phyloP scores from a whole-genome alignment of 768 basidiomycete genomes.

The Mycena vulgaris region DNA sequence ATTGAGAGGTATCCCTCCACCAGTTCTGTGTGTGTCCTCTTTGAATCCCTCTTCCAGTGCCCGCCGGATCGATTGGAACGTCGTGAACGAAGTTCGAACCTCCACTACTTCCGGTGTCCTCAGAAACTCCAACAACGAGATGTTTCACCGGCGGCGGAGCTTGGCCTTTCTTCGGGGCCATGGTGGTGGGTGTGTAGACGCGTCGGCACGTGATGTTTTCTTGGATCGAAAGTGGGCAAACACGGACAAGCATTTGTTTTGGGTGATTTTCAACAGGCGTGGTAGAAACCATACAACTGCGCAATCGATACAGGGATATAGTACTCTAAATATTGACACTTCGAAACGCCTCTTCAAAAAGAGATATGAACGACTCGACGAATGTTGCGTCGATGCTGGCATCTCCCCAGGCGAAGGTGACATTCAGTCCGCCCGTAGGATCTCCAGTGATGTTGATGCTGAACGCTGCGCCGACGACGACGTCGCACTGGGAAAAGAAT shows the following conservation, averaged over 20 bases:
- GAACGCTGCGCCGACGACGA: slow-evolving; percentile 7
- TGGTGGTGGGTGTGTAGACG: not conserved
- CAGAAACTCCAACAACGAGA: too few species aligned
- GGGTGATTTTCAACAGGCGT: too few species aligned
- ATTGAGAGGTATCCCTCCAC: not conserved
- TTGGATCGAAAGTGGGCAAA: not conserved
- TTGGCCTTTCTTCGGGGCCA: slow-evolving; percentile 38
- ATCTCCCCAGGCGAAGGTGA: slow-evolving; percentile 19
- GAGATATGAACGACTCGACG: slow-evolving; percentile 3
- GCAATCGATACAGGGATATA: too few species aligned
- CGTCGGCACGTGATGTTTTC: not conserved
- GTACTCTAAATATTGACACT: too few species aligned
- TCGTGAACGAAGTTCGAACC: too few species aligned
- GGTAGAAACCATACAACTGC: too few species aligned
- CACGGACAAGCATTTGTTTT: not conserved
- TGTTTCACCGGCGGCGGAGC: slow-evolving; percentile 40
- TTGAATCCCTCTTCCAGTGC: too few species aligned
- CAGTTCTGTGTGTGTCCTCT: too few species aligned
- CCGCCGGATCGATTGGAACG: too few species aligned
- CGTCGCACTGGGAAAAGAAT: slow-evolving; percentile 19
- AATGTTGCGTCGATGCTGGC: not conserved
- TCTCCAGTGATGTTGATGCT: slow-evolving; percentile 11
- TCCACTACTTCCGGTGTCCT: too few species aligned
- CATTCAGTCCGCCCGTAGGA: slow-evolving; percentile 24
- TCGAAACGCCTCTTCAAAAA: slow-evolving; percentile 2